Base-by-base conservation (phyloP, 2,329 filamentous ascomycete genomes). In the Shiraia sp. region DNA sequence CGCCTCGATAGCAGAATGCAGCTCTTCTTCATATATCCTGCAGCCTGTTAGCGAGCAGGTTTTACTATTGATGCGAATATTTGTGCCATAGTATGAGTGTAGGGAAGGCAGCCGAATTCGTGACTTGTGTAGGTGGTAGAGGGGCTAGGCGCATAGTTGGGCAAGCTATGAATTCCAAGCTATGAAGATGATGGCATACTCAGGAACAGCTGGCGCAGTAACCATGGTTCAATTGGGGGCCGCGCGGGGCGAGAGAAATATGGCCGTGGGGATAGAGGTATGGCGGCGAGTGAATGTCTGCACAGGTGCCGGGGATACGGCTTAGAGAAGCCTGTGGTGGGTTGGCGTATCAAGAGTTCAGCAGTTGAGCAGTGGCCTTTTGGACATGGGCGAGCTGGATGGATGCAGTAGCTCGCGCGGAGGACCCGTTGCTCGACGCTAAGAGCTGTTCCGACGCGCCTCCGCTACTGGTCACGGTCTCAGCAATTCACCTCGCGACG, bases 1-100 rank as follows among this genome's bases (percentile, higher is more conserved):
- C 59, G 90, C 85, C 66, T 96, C 91, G 70, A 96, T 86, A 37
- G 92, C 89, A 60, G 95, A 90, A 66, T 95, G 87, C 49, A 95
- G 80, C 52, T 93, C 82, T 72, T 96, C 90, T 75, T 99, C 93
- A 61, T 91, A 92, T 63, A 99, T 86, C 73, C 93, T 97, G 51
- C 10, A 24, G 8, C 16, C 10, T 19, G 43, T 59, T 25, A 52
- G 44, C 13, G 41, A n/a, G 15, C 7, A 17, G 33, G 39, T n/a
- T 37, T 4, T 8, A 22, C 15, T 40, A 30, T 23, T 32, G 12
- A 16, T 9, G 4, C n/a, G 26, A 36, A 34, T 2, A n/a, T 26
- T 22, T 22, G 19, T 22, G 19, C 19, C 19, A n/a, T 26, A 14
- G n/a, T 10, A 14, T 5, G n/a, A 14, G n/a, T 31, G 32, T 22